Base-by-base conservation (phyloP, 208 protist species). In the Leishmania tarentolae region DNA sequence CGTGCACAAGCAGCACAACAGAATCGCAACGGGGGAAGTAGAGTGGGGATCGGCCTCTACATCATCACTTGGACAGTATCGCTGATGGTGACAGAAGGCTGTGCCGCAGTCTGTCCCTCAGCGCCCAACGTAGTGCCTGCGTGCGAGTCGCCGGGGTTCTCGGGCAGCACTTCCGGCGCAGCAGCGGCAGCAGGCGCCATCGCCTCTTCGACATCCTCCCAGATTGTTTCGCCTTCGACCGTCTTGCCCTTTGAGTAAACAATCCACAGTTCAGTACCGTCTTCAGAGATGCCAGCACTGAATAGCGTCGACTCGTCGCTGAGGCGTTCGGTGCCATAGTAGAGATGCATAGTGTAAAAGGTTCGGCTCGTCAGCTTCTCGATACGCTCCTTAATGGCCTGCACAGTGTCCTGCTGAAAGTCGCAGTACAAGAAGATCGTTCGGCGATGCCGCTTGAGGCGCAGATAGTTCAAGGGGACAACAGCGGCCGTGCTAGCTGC, bases 391-490 rank as follows among this genome's bases (percentile, higher is more conserved):
- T 98, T 98, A 52, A 98, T 95, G 8, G 90, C 90, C 85, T 97
- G 95, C 80, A 98, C 93, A 3, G 95, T 97, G 83, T 98, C 95
- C 69, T 94, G 92, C 77, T 96, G 90, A 47, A 98, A 92, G 80
- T 98, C 95, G 78, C 95, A 98, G 86, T 96, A 93, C 53, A 98
- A 77, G 81, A 98, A 98, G 50, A 98, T 92, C 21, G 92, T 96
- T 28, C 90, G 83, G n/a, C 92, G 88, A 80, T 95, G 87, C 7
- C 93, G 92, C 83, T 88, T 92, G 40, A 97, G 85, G 2, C 93
- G 90, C 52, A 97, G 66, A 79, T 96, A 97, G 80, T 96, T 94
- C 9, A 91, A 86, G 4, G 91, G 92, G 2, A 82, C 68, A n/a
- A 85, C 61, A 8, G 82, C 77, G 11, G 28, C 44, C 9, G 61